phyloP scores from a whole-genome alignment of 1,139 yeast genomes.

The Hemisphaericaspora xylofermentans region DNA sequence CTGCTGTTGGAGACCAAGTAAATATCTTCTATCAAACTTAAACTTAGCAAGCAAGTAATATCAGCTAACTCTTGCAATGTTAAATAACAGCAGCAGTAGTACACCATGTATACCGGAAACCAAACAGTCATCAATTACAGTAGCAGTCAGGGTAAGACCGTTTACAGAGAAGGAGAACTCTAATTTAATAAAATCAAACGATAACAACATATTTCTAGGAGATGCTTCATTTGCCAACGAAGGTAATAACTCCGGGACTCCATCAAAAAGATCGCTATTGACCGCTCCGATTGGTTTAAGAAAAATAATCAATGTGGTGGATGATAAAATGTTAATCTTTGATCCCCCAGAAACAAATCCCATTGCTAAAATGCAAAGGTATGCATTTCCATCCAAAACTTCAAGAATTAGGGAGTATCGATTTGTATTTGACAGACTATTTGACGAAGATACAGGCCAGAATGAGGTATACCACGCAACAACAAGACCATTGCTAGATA shows the following conservation, averaged over 20 bases:
- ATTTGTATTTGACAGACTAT: constrained; percentile 78
- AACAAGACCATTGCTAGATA: constrained; percentile 69
- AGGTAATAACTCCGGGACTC: constrained; percentile 7
- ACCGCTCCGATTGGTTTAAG: constrained; percentile 55
- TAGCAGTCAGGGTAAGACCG: constrained; percentile 83
- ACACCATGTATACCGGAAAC: constrained; percentile 3
- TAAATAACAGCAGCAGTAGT: neutral
- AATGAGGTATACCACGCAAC: constrained; percentile 66
- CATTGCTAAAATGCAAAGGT: constrained; percentile 56
- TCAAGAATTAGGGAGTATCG: constrained; percentile 67
- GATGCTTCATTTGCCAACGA: constrained; percentile 49
- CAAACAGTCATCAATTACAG: constrained; percentile 70
- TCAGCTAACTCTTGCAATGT: neutral
- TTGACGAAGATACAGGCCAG: constrained; percentile 65
- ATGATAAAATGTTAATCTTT: constrained; percentile 83
- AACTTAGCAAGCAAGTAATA: neutral
- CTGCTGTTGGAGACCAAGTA: no score
- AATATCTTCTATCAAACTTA: no score
- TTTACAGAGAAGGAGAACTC: constrained; percentile 61
- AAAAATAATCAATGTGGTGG: constrained; percentile 77
- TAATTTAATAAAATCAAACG: constrained; percentile 39
- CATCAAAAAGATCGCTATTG: constrained; percentile 8
- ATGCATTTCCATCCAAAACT: constrained; percentile 46
- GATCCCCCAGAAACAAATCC: constrained; percentile 86
- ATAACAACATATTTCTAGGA: constrained; percentile 48